phyloP scores from a whole-genome alignment of 169 alveolate species.

The Hepatocystis sp. region DNA sequence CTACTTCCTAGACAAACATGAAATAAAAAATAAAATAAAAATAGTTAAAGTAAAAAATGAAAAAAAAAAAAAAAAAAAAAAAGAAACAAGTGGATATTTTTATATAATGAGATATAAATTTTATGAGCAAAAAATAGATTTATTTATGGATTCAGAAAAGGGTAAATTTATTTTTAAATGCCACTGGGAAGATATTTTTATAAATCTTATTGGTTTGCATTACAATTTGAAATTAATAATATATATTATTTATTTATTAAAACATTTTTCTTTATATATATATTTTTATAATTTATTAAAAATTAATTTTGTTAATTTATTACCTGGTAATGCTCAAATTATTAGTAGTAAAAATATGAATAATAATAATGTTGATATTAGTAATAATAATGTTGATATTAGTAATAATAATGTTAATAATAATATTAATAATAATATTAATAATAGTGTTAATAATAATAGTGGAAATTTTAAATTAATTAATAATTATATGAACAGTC shows the following conservation, averaged over 20 bases:
- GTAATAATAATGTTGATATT: too few relatives aligned
- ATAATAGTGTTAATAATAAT: too few relatives aligned
- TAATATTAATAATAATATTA: too few relatives aligned
- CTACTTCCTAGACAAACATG: background rate
- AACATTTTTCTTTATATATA: constrained; percentile 25
- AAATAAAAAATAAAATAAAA: constrained; percentile 5
- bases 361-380: too few relatives aligned
- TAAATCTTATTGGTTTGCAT: constrained; percentile 25
- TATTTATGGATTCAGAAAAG: constrained; percentile 22
- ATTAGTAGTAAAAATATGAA: too few relatives aligned
- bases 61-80: too few relatives aligned
- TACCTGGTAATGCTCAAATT: constrained; percentile 13
- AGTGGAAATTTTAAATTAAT: constrained; percentile 4
- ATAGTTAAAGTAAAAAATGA: constrained; percentile 22
- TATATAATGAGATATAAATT: constrained; percentile 30
- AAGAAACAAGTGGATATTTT: constrained; percentile 1
- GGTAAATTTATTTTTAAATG: constrained; percentile 46
- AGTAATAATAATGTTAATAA: too few relatives aligned
- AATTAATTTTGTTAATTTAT: constrained; percentile 10
- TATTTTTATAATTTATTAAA: constrained; percentile 33
- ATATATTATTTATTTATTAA: constrained; percentile 47
- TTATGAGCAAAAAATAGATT: constrained; percentile 53
- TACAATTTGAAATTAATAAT: constrained; percentile 47
- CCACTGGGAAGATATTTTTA: constrained; percentile 32
- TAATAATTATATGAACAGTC: constrained; percentile 1